phyloP scores from a whole-genome alignment of 169 alveolate species.

The Eimeria necatrix region DNA sequence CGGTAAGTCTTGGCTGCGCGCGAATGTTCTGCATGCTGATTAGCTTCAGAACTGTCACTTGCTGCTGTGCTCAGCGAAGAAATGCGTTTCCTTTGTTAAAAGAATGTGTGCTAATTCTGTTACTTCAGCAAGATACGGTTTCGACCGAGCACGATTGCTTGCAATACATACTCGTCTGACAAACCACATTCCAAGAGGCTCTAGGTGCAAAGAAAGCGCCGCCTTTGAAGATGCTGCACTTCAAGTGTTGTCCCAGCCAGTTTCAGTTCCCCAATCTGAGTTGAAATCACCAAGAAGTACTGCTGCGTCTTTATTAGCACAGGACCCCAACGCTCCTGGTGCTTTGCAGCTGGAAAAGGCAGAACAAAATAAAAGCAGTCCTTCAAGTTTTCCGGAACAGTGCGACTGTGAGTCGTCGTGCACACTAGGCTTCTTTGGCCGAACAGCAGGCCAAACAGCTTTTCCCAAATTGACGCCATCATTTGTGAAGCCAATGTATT shows the following conservation, averaged over 20 bases:
- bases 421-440: too few species aligned
- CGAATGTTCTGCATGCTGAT: not conserved
- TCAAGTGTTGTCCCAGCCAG: not conserved
- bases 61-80: not conserved
- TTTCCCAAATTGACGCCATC: too few species aligned
- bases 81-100: not conserved
- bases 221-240: not conserved
- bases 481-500: too few species aligned
- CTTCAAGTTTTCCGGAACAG: too few species aligned
- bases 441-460: too few species aligned
- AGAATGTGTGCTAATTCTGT: not conserved
- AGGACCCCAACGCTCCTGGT: too few species aligned
- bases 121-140: slow-evolving; percentile 76
- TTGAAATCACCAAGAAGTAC: too few species aligned
- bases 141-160: slow-evolving; percentile 75
- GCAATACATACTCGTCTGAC: slow-evolving; percentile 80
- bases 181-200: slow-evolving; percentile 78
- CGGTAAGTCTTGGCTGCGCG: slow-evolving; percentile 13
- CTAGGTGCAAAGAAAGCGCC: slow-evolving; percentile 32
- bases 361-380: too few species aligned
- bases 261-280: not conserved
- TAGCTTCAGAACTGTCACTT: too few species aligned
- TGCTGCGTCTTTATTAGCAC: too few species aligned
- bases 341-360: too few species aligned
- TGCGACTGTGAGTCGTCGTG: too few species aligned